Conservation (phyloP, 768 basidiomycete species). For the Ramaria sp. region DNA sequence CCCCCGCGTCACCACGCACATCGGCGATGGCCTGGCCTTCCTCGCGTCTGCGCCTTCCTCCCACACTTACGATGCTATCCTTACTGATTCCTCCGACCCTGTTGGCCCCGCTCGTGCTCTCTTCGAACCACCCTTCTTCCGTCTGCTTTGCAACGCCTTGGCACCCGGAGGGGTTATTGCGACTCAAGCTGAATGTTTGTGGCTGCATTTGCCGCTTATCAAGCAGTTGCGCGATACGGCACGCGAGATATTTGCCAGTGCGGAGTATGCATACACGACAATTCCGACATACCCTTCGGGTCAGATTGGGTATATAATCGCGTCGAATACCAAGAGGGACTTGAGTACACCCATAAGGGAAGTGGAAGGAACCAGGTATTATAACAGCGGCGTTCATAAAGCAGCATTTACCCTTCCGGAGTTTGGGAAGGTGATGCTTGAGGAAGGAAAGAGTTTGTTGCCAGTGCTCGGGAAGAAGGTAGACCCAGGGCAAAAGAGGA, state of each 20-base stretch:
- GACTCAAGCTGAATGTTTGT: constrained; percentile 92
- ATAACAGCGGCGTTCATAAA: constrained; percentile 70
- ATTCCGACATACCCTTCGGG: constrained; percentile 99
- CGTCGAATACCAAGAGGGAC: constrained; percentile 57
- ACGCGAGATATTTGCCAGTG: constrained; percentile 60
- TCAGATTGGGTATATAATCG: constrained; percentile 90
- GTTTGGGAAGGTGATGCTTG: constrained; percentile 66
- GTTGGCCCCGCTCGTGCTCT: constrained; percentile 91
- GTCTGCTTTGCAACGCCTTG: constrained; percentile 84
- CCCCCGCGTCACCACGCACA: constrained; percentile 70
- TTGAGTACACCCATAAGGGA: constrained; percentile 64
- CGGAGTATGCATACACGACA: constrained; percentile 90
- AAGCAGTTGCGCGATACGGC: constrained; percentile 59
- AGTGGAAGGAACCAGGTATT: constrained; percentile 69
- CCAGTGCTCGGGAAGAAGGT: constrained; percentile 65
- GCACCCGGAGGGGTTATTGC: constrained; percentile 86
- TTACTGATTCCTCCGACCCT: constrained; percentile 97
- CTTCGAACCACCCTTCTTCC: constrained; percentile 96
- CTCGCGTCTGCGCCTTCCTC: constrained; percentile 74
- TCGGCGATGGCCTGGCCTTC: constrained; percentile 97
- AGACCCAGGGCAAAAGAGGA: constrained; percentile 29
- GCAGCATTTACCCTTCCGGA: constrained; percentile 89
- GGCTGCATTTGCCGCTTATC: constrained; percentile 90
- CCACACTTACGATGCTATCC: constrained; percentile 78
- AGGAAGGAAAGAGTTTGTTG: constrained; percentile 57